A percentile compares a stretch with the other conserved stretches of the same genome.
phyloP scores from a whole-genome alignment of 768 basidiomycete species.

The Harrya chromipes region DNA sequence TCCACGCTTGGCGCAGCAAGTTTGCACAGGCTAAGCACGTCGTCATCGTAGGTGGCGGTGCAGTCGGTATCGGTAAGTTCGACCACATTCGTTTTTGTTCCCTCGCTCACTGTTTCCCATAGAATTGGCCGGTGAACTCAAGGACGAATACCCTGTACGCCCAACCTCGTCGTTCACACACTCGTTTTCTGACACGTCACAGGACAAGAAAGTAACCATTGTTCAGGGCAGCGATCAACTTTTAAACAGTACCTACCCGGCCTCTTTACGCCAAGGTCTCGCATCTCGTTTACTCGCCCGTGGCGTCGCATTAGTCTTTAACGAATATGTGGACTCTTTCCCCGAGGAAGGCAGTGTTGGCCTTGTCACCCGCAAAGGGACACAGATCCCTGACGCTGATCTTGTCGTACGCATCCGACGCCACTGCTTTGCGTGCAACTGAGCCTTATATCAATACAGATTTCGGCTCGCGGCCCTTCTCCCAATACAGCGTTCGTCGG shows the following conservation, averaged over 20 bases:
- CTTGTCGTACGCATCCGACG: slow-evolving; percentile 46
- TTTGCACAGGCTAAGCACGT: slow-evolving; percentile 39
- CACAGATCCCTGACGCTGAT: slow-evolving; percentile 46
- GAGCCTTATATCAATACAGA: slow-evolving; percentile 9
- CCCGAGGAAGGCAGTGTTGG: slow-evolving; percentile 36
- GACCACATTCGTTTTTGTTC: background rate
- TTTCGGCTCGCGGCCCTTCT: slow-evolving; percentile 34
- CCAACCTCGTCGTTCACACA: background rate
- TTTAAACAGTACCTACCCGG: slow-evolving; percentile 54
- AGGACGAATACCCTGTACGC: slow-evolving; percentile 40
- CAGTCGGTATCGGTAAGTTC: slow-evolving; percentile 48
- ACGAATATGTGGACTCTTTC: slow-evolving; percentile 49
- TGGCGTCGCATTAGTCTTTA: slow-evolving; percentile 49
- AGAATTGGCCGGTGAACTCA: slow-evolving; percentile 47
- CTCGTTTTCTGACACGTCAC: slow-evolving; percentile 6
- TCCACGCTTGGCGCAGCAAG: slow-evolving; percentile 29
- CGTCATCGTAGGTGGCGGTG: slow-evolving; percentile 55
- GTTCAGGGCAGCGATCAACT: slow-evolving; percentile 55
- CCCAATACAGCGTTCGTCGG: slow-evolving; percentile 53
- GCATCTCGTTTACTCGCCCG: slow-evolving; percentile 40
- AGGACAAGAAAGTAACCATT: slow-evolving; percentile 51
- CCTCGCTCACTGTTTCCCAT: background rate
- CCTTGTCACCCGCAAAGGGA: slow-evolving; percentile 51
- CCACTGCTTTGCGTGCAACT: background rate
- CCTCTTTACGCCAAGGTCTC: slow-evolving; percentile 48